phyloP scores from a whole-genome alignment of 2,329 filamentous ascomycete species.

The Microascus cirrosus region DNA sequence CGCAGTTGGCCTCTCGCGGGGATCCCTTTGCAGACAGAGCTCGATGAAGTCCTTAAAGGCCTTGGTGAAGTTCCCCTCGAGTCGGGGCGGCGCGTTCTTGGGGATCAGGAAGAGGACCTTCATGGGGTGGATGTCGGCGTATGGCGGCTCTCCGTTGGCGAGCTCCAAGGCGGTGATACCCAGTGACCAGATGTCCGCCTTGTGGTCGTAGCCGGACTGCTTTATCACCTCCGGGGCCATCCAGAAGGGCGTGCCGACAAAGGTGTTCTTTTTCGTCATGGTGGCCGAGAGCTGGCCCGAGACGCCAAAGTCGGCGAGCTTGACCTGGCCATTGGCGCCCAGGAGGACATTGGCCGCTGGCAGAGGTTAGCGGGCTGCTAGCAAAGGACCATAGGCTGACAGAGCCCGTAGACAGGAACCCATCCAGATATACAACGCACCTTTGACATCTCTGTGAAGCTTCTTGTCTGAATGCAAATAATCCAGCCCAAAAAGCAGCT shows the following conservation, averaged over 20 bases:
- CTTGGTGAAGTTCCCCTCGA: constrained; percentile 74
- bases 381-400: background rate
- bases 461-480: constrained; percentile 95
- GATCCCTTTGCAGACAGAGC: constrained; percentile 77
- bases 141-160: constrained; percentile 84
- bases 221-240: constrained; percentile 99
- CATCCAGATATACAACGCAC: constrained; percentile 28
- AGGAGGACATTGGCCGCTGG: constrained; percentile 86
- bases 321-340: constrained; percentile 85
- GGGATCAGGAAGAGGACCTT: constrained; percentile 95
- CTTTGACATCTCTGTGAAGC: constrained; percentile 91
- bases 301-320: constrained; percentile 93
- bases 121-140: constrained; percentile 96
- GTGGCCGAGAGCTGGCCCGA: constrained; percentile 93
- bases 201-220: constrained; percentile 95
- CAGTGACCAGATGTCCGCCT: constrained; percentile 95
- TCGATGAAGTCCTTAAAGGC: constrained; percentile 78
- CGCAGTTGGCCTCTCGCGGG: constrained; percentile 76
- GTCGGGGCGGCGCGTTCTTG: constrained; percentile 76
- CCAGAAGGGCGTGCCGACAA: constrained; percentile 97
- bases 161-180: constrained; percentile 90
- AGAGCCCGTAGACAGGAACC: background rate
- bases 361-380: background rate
- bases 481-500: constrained; percentile 79
- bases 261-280: constrained; percentile 99